Percentiles rank a stretch among this genome's conserved stretches.
Conservation (phyloP, 1,139 yeast species). For the Debaryomyces udenii region DNA sequence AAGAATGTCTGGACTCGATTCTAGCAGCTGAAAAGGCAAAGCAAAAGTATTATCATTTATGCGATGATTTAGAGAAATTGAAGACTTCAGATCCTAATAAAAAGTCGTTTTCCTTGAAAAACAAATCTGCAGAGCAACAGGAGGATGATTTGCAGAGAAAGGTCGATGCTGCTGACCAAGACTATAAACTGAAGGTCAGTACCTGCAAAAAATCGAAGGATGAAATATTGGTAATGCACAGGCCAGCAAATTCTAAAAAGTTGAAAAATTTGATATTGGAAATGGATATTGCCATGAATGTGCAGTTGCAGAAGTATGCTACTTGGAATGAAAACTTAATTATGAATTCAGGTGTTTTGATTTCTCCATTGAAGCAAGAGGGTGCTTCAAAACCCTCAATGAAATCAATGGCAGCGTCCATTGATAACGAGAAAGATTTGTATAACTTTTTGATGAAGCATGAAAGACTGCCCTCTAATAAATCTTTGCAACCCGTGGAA, state of each 20-base stretch:
- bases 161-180: slow-evolving; percentile 82
- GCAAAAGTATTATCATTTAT: slow-evolving; percentile 73
- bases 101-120: slow-evolving; percentile 76
- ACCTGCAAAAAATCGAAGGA: slow-evolving; percentile 73
- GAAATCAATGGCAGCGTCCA: slow-evolving; percentile 72
- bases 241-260: slow-evolving; percentile 77
- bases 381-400: slow-evolving; percentile 57
- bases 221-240: slow-evolving; percentile 67
- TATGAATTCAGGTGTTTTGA: slow-evolving; percentile 81
- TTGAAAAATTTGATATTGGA: slow-evolving; percentile 80
- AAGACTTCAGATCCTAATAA: slow-evolving; percentile 82
- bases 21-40: slow-evolving; percentile 87
- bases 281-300: slow-evolving; percentile 83
- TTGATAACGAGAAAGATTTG: slow-evolving; percentile 82
- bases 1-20: slow-evolving; percentile 81
- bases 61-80: slow-evolving; percentile 85
- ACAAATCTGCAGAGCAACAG: slow-evolving; percentile 82
- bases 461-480: slow-evolving; percentile 40
- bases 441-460: slow-evolving; percentile 64
- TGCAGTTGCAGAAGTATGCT: slow-evolving; percentile 86
- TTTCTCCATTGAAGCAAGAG: slow-evolving; percentile 62
- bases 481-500: slow-evolving; percentile 63
- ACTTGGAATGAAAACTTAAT: slow-evolving; percentile 83
- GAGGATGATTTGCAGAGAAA: slow-evolving; percentile 87
- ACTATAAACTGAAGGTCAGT: slow-evolving; percentile 76